Evolutionary conservation across 345 rosid species (phyloP).

Genomic region (Reutealis trisperma): DNA sequence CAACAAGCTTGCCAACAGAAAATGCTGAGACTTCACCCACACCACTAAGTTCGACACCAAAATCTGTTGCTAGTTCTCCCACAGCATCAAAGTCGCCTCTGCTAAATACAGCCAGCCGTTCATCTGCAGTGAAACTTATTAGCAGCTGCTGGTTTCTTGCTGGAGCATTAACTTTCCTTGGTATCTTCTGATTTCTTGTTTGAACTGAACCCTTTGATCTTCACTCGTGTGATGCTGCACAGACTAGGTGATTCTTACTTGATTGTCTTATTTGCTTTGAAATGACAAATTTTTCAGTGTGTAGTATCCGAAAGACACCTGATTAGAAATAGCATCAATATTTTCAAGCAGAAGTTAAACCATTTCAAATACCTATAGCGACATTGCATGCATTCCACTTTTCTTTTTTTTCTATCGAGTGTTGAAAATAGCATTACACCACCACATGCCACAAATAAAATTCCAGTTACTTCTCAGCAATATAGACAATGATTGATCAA

Average conservation of each 20-base stretch:
- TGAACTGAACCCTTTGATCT: not conserved
- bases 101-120: not conserved
- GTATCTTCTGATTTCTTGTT: not conserved
- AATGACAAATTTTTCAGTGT: not conserved
- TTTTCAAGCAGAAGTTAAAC: not conserved
- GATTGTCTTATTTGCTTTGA: not conserved
- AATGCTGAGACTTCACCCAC: constrained; percentile 16
- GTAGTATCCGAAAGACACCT: not conserved
- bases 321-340: not conserved
- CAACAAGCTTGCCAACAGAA: constrained; percentile 23
- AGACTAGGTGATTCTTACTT: not conserved
- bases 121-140: constrained; percentile 20
- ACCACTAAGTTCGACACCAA: constrained; percentile 28
- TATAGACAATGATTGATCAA: not conserved
- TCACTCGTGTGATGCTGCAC: not conserved
- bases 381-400: not conserved
- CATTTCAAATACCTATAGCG: not conserved
- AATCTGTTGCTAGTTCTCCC: constrained; percentile 19
- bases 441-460: not conserved
- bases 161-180: constrained; percentile 17
- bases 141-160: constrained; percentile 23
- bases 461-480: not conserved
- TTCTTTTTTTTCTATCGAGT: not conserved
- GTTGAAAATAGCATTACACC: not conserved
- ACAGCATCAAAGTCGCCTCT: constrained; percentile 11